phyloP scores from a whole-genome alignment of 805 yeast genomes.

The Ogataea minuta region DNA sequence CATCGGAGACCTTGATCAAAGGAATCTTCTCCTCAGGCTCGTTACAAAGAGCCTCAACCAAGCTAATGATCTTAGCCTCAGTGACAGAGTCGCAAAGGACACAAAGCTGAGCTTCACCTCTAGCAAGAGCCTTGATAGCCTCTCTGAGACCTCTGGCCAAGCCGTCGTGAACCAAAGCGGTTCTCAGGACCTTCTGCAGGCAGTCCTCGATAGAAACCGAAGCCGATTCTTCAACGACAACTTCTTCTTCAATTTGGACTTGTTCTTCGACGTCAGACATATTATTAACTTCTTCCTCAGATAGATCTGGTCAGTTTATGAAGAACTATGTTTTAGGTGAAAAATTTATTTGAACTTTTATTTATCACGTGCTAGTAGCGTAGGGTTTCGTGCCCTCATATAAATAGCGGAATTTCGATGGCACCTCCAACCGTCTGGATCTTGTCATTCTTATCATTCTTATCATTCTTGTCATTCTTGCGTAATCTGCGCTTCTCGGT shows the following conservation, averaged over 20 bases:
- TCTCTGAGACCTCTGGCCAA: slow-evolving; percentile 99
- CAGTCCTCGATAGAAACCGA: slow-evolving; percentile 97
- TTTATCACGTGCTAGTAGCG: slow-evolving; percentile 14
- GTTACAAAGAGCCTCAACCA: slow-evolving; percentile 99
- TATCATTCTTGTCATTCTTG: slow-evolving; percentile 3
- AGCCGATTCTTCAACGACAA: slow-evolving; percentile 79
- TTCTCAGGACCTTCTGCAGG: slow-evolving; percentile 95
- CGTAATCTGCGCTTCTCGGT: slow-evolving; percentile 3
- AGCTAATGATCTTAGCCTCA: slow-evolving; percentile 93
- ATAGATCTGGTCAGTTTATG: slow-evolving; percentile 37
- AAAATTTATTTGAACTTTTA: slow-evolving; percentile 12
- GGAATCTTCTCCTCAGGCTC: slow-evolving; percentile 96
- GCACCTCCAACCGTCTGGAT: slow-evolving; percentile 42
- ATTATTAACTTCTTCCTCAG: slow-evolving; percentile 42
- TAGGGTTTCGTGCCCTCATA: slow-evolving; percentile 25
- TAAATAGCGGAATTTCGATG: slow-evolving; percentile 44
- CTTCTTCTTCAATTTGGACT: slow-evolving; percentile 75
- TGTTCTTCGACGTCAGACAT: slow-evolving; percentile 95
- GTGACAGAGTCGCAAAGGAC: slow-evolving; percentile 98
- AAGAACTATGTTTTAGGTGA: slow-evolving; percentile 4
- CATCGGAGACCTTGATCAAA: slow-evolving; percentile 98
- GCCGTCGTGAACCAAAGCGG: slow-evolving; percentile 98
- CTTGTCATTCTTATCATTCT: slow-evolving; percentile 21
- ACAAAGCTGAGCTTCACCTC: slow-evolving; percentile 97
- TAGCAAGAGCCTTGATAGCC: slow-evolving; percentile 97